A percentile compares a stretch with the other conserved stretches of the same genome.
These are phyloP conservation scores for Neurospora tetraspora DNA, from an alignment of 495 filamentous ascomycete species.

Conservation along the genomic window DNA sequence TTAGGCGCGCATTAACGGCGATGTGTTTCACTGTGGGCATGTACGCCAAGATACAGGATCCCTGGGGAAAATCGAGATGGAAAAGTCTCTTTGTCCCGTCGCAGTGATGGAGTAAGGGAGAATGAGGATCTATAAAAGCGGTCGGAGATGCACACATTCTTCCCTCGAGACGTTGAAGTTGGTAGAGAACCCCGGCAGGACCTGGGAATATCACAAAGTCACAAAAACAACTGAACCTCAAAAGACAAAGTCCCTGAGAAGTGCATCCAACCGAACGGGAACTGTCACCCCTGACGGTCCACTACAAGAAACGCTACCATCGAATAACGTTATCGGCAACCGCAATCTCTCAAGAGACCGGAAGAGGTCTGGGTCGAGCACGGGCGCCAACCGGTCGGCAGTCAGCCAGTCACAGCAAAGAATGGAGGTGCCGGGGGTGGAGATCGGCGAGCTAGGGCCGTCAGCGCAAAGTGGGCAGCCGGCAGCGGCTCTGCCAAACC, in stretches of 20 bases:
- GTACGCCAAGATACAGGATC: conserved; percentile 6
- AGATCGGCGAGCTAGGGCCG: conserved; percentile 11
- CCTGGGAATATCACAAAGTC: neutral
- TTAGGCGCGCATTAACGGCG: neutral
- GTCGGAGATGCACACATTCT: neutral
- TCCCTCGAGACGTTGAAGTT: neutral
- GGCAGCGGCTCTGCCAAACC: conserved; percentile 4
- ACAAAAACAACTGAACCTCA: no score
- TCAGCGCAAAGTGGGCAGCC: conserved; percentile 8
- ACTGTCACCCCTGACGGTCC: neutral
- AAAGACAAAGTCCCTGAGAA: neutral
- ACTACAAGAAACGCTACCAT: neutral
- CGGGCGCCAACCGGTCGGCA: conserved; percentile 3
- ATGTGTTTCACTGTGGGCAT: conserved; percentile 15
- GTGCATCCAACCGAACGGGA: neutral
- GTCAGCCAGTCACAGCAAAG: neutral
- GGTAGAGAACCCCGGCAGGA: neutral
- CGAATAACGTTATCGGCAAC: neutral
- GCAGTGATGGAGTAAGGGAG: neutral
- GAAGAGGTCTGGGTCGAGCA: neutral
- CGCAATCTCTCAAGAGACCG: neutral
- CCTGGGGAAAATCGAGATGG: neutral
- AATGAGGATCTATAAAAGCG: neutral
- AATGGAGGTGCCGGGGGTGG: conserved; percentile 11
- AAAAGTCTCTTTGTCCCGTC: neutral